phyloP scores from a whole-genome alignment of 441 rosid genomes.

The Eruca vesicaria region DNA sequence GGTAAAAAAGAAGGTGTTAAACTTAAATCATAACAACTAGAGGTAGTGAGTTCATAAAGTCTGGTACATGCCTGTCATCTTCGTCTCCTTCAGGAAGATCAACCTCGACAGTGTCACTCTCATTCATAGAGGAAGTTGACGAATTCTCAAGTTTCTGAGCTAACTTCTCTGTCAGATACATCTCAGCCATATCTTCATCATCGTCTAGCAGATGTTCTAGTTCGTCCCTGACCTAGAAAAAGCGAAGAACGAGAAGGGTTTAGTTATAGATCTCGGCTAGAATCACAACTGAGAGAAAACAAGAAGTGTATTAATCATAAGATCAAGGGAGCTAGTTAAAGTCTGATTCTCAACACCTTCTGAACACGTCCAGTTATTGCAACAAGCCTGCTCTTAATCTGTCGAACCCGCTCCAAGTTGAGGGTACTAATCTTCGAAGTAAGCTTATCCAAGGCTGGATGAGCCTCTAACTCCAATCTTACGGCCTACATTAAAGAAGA shows the following conservation, averaged over 20 bases:
- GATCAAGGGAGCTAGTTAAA: background rate
- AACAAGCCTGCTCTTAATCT: slow-evolving; percentile 87
- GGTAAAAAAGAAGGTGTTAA: background rate
- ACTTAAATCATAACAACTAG: background rate
- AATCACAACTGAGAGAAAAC: background rate
- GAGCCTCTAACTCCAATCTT: slow-evolving; percentile 83
- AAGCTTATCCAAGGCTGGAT: slow-evolving; percentile 87
- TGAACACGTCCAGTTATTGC: slow-evolving; percentile 94
- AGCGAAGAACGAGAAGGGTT: background rate
- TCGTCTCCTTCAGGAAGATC: slow-evolving; percentile 49
- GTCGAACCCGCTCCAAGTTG: slow-evolving; percentile 83
- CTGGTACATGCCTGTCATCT: slow-evolving; percentile 52
- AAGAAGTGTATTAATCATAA: background rate
- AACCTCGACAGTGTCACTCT: slow-evolving; percentile 48
- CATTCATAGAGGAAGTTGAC: slow-evolving; percentile 56
- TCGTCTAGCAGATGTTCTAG: slow-evolving; percentile 85
- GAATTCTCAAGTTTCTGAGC: slow-evolving; percentile 63
- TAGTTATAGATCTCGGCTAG: background rate
- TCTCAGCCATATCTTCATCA: slow-evolving; percentile 95
- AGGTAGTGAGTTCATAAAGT: background rate
- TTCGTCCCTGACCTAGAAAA: slow-evolving; percentile 71
- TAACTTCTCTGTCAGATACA: slow-evolving; percentile 84
- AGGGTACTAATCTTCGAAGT: slow-evolving; percentile 94
- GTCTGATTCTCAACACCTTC: slow-evolving; percentile 46
- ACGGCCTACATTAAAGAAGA: slow-evolving; percentile 43